A percentile compares a stretch with the other conserved stretches of the same genome.
phyloP scores from a whole-genome alignment of 2,329 filamentous ascomycete genomes.

The Trichoderma brevicompactum region DNA sequence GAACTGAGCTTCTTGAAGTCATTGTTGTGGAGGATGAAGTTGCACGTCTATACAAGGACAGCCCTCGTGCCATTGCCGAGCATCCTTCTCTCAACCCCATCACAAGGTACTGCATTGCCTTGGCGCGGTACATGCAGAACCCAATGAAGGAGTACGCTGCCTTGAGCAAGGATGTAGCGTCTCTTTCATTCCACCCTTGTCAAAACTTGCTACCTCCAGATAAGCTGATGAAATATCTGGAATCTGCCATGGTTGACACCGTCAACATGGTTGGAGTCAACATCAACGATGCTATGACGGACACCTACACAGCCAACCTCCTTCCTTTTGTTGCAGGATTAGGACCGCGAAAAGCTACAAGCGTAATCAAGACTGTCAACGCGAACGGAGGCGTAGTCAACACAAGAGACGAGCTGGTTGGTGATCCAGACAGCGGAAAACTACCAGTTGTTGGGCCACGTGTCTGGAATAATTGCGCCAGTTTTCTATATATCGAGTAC shows the following conservation, averaged over 20 bases:
- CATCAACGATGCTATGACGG: slow-evolving; percentile 85
- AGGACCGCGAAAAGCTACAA: slow-evolving; percentile 89
- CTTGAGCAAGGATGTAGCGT: slow-evolving; percentile 83
- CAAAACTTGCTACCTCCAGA: slow-evolving; percentile 88
- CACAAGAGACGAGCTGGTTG: slow-evolving; percentile 84
- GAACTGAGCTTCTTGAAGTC: slow-evolving; percentile 81
- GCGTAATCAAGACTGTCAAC: slow-evolving; percentile 74
- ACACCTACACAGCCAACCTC: slow-evolving; percentile 82
- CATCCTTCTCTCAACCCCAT: slow-evolving; percentile 80
- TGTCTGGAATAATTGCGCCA: slow-evolving; percentile 96
- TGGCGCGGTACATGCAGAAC: slow-evolving; percentile 92
- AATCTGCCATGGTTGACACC: slow-evolving; percentile 98
- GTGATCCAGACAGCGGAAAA: slow-evolving; percentile 79
- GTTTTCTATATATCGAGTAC: slow-evolving; percentile 89
- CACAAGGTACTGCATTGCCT: slow-evolving; percentile 84
- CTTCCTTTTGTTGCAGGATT: slow-evolving; percentile 90
- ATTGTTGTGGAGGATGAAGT: slow-evolving; percentile 96
- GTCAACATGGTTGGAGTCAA: slow-evolving; percentile 96
- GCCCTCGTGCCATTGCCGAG: slow-evolving; percentile 75
- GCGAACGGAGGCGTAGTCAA: slow-evolving; percentile 85
- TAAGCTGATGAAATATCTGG: slow-evolving; percentile 81
- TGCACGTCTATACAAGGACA: slow-evolving; percentile 93
- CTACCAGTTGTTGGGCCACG: slow-evolving; percentile 81
- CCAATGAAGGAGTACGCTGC: slow-evolving; percentile 96
- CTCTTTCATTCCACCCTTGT: slow-evolving; percentile 85